Conservation (phyloP, 2,329 filamentous ascomycete genomes). For the Uncinocarpus reesii region DNA sequence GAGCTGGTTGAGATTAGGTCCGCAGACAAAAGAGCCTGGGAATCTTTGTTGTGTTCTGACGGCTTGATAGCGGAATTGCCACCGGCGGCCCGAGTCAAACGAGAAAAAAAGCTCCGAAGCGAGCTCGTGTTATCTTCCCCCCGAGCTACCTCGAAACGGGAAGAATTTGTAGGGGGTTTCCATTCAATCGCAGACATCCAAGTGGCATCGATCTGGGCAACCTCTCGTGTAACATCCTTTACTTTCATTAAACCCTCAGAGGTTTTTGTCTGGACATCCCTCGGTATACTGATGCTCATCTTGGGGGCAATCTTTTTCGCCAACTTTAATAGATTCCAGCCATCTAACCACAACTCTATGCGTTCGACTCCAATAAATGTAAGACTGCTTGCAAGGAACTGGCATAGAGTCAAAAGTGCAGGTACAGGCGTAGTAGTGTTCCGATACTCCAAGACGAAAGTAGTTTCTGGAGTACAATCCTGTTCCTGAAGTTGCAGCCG, state of each 20-base stretch:
- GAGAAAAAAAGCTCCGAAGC: constrained; percentile 68
- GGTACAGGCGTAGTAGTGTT: constrained; percentile 80
- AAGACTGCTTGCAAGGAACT: constrained; percentile 88
- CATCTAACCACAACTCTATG: constrained; percentile 84
- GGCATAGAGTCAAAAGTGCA: constrained; percentile 71
- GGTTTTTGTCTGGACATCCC: constrained; percentile 69
- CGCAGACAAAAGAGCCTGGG: constrained; percentile 54
- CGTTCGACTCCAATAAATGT: constrained; percentile 85
- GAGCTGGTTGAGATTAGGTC: constrained; percentile 61
- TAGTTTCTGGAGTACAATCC: constrained; percentile 60
- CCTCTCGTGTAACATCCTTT: constrained; percentile 66
- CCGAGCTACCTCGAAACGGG: constrained; percentile 30
- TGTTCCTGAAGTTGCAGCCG: constrained; percentile 62
- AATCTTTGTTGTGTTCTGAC: constrained; percentile 41
- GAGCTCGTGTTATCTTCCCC: constrained; percentile 44
- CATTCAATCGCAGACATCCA: constrained; percentile 84
- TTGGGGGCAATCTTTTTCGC: constrained; percentile 78
- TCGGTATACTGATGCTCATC: constrained; percentile 60
- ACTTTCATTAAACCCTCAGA: constrained; percentile 85
- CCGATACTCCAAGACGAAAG: constrained; percentile 90
- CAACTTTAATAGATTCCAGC: constrained; percentile 67
- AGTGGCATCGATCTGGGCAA: constrained; percentile 80
- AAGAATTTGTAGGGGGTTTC: constrained; percentile 49
- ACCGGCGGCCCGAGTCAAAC: constrained; percentile 52
- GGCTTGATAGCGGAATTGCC: constrained; percentile 37